Evolutionary conservation across 1,284 basidiomycete genomes (phyloP), one percentile per base, ranked within the genome.

Genomic region (Heterobasidion occidentale): DNA sequence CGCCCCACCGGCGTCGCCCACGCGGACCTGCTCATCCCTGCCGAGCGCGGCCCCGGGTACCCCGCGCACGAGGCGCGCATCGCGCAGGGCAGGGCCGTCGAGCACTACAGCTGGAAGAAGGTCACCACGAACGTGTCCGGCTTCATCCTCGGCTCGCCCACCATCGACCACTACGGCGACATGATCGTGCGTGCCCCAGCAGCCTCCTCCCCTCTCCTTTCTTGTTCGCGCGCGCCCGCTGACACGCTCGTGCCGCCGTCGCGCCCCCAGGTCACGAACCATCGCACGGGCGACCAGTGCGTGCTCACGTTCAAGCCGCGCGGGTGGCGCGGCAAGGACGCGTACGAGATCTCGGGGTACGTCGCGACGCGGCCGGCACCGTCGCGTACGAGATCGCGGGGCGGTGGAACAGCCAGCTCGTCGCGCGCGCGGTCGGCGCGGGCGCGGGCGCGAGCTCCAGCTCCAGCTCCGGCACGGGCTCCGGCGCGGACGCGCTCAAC

Each of bases 151-250:
- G 96, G 95, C 7, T 86, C 83, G 27, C 94, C 94, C 1, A 92
- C 92, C 27, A 98, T 98, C 61, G 96, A 98, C 68, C 96, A 99
- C 76, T 98, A 96, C 65, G 95, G 94, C 19, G 91, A 97, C 65
- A 93, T 97, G 86, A 80, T 84, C 57, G 90, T 96, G 65, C 73
- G 87, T 83, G 5, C 51, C 15, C 34, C 19, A 19, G 46, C 14
- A 6, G 33, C 15, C 38, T 36, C 46, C n/a, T n/a, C n/a, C n/a
- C n/a, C n/a, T n/a, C n/a, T 46, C 42, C 34, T 38, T 9, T 15
- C n/a, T 44, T 9, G 11, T 20, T 11, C 34, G 44, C 38, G 42
- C 34, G 7, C 19, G 7, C 33, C 9, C 34, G 17, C n/a, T 34
- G 36, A 55, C 20, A 8, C 9, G 9, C 4, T 34, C 51, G 54